phyloP scores from a whole-genome alignment of 352 stramenopile genomes.

The Aphanomyces astaci region DNA sequence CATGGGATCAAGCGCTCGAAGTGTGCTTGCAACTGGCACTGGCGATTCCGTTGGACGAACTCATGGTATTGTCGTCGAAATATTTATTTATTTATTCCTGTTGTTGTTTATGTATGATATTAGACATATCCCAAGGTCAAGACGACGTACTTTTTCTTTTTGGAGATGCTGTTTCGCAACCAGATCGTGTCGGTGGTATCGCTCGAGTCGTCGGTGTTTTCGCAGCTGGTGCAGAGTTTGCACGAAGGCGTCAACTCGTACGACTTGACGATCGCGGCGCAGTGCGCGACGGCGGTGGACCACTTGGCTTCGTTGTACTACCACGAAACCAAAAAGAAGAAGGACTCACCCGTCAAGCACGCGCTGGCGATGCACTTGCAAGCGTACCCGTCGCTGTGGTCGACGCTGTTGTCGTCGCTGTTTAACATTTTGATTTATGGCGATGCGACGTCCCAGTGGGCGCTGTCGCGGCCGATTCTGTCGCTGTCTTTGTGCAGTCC shows the following conservation, averaged over 20 bases:
- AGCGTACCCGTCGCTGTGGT: slow-evolving; percentile 90
- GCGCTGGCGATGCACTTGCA: slow-evolving; percentile 87
- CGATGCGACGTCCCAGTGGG: slow-evolving; percentile 95
- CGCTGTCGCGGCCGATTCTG: slow-evolving; percentile 95
- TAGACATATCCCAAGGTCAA: slow-evolving; percentile 94
- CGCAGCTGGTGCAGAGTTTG: slow-evolving; percentile 92
- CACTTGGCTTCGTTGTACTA: slow-evolving; percentile 89
- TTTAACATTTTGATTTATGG: slow-evolving; percentile 98
- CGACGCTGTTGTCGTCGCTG: slow-evolving; percentile 78
- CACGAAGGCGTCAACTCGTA: slow-evolving; percentile 83
- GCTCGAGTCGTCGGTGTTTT: slow-evolving; percentile 91
- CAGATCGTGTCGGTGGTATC: slow-evolving; percentile 92
- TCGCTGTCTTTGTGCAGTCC: slow-evolving; percentile 95
- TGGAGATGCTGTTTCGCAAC: slow-evolving; percentile 98
- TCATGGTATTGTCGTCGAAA: slow-evolving; percentile 72
- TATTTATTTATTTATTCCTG: no score
- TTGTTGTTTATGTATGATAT: background rate
- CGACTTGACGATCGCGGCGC: slow-evolving; percentile 89
- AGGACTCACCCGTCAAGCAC: slow-evolving; percentile 91
- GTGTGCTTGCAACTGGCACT: slow-evolving; percentile 92
- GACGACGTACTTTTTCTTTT: slow-evolving; percentile 96
- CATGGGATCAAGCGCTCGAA: slow-evolving; percentile 91
- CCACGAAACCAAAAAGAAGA: slow-evolving; percentile 95
- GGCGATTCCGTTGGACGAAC: slow-evolving; percentile 92
- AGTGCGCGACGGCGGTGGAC: slow-evolving; percentile 95